Percentiles rank a stretch among this genome's conserved stretches.
phyloP scores from a whole-genome alignment of 176 grass and related monocot genomes.

The Aegilops umbellulata region DNA sequence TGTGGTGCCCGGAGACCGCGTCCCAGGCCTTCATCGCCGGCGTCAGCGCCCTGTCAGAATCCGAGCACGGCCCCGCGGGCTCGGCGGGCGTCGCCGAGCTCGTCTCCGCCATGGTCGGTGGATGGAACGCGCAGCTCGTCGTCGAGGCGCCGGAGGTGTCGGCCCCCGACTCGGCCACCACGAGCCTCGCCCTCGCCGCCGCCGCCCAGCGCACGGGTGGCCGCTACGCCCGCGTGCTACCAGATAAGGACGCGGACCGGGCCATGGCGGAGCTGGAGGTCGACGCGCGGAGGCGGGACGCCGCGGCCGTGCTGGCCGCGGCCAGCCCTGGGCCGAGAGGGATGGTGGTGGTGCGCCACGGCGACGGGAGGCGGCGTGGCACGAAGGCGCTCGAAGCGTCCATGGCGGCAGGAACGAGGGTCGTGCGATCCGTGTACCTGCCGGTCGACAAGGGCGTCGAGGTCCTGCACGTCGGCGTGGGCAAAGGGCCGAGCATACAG shows the following conservation, averaged over 20 bases:
- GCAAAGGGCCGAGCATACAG: slow-evolving; percentile 61
- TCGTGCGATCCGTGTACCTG: slow-evolving; percentile 65
- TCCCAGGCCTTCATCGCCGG: slow-evolving; percentile 66
- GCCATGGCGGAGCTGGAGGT: slow-evolving; percentile 50
- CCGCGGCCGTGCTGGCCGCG: slow-evolving; percentile 30
- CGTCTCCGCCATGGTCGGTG: slow-evolving; percentile 65
- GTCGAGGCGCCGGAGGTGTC: slow-evolving; percentile 43
- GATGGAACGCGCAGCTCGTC: slow-evolving; percentile 71
- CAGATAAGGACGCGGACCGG: slow-evolving; percentile 11
- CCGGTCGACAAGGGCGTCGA: slow-evolving; percentile 73
- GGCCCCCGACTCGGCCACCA: neutral
- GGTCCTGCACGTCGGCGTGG: slow-evolving; percentile 79
- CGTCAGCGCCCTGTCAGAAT: slow-evolving; percentile 26
- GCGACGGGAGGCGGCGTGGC: slow-evolving; percentile 1
- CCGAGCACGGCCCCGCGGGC: neutral
- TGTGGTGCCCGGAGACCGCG: slow-evolving; percentile 69
- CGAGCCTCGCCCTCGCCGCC: slow-evolving; percentile 38
- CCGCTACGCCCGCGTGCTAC: slow-evolving; percentile 23
- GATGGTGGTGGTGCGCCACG: slow-evolving; percentile 71
- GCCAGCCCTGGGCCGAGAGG: slow-evolving; percentile 57
- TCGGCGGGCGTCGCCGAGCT: slow-evolving; percentile 49
- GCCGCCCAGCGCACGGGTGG: slow-evolving; percentile 26
- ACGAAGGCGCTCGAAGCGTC: neutral
- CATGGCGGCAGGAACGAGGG: slow-evolving; percentile 38
- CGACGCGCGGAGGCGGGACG: slow-evolving; percentile 50